phyloP scores from a whole-genome alignment of 2,329 filamentous ascomycete genomes.

The Coniochaeta sp. region DNA sequence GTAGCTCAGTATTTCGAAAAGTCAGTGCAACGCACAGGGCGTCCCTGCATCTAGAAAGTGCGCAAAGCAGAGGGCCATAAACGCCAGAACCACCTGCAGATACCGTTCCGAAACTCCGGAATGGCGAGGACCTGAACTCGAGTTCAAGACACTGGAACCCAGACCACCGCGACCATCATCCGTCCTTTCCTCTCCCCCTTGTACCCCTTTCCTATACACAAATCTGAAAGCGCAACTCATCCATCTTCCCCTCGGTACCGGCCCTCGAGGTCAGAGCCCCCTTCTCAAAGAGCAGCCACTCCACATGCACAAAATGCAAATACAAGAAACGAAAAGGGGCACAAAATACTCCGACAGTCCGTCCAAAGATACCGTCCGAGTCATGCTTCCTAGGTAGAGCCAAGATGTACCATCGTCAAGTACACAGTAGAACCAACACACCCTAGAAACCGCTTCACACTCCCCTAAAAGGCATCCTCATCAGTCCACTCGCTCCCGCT shows the following conservation, averaged over 20 bases:
- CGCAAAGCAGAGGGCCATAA: background rate
- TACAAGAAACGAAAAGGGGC: background rate
- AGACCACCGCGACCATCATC: background rate
- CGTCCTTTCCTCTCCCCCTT: background rate
- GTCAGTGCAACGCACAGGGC: background rate
- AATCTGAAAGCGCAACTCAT: background rate
- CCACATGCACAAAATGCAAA: background rate
- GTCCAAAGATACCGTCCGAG: no score
- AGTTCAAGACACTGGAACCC: background rate
- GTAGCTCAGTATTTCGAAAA: background rate
- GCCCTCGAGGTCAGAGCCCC: background rate
- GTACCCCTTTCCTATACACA: background rate
- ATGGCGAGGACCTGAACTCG: no score
- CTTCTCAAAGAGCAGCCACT: background rate
- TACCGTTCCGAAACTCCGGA: background rate
- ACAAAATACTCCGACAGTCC: background rate
- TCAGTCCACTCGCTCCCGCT: slow-evolving; percentile 58
- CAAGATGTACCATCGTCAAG: no score
- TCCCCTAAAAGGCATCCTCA: slow-evolving; percentile 41
- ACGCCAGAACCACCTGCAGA: background rate
- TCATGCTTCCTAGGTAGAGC: no score
- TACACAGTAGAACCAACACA: background rate
- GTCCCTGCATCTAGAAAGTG: background rate
- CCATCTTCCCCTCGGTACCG: background rate
- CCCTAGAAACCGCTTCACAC: background rate